Evolutionary conservation across 345 rosid species (phyloP).

Genomic region (Sisymbrium irio): DNA sequence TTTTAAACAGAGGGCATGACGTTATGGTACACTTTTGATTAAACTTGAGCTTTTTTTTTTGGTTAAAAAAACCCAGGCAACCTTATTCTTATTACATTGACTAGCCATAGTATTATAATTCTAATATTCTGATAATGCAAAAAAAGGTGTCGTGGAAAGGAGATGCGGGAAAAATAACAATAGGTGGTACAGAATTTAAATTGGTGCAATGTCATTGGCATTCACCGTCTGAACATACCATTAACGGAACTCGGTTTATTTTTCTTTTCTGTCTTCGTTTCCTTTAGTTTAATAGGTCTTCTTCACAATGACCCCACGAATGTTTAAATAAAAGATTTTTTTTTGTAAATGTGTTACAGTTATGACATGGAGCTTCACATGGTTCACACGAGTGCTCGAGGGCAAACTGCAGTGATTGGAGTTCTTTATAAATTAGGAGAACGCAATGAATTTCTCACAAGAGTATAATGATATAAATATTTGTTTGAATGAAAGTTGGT

Average conservation of each 20-base stretch:
- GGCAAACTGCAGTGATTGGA: conserved; percentile 47
- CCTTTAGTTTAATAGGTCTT: background rate
- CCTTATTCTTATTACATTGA: background rate
- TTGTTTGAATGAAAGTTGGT: background rate
- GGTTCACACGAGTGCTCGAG: conserved; percentile 44
- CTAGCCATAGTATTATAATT: background rate
- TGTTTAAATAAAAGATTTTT: background rate
- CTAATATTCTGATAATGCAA: too few species aligned
- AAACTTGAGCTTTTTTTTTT: too few species aligned
- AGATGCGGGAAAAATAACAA: conserved; percentile 56
- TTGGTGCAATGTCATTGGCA: conserved; percentile 68
- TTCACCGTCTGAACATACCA: conserved; percentile 62
- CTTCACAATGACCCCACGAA: too few species aligned
- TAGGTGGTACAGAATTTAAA: conserved; percentile 46
- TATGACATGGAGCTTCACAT: conserved; percentile 60
- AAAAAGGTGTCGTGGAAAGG: conserved; percentile 65
- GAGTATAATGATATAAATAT: conserved; percentile 38
- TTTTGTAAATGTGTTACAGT: conserved; percentile 26
- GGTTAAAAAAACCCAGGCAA: too few species aligned
- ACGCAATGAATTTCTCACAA: conserved; percentile 51
- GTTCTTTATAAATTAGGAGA: conserved; percentile 55
- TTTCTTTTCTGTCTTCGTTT: background rate
- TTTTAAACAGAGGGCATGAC: conserved; percentile 67
- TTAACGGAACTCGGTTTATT: conserved; percentile 53
- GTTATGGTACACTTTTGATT: conserved; percentile 44